Base-by-base conservation (phyloP, 2,329 filamentous ascomycete species). In the Immersiporthe knoxdaviesiana region DNA sequence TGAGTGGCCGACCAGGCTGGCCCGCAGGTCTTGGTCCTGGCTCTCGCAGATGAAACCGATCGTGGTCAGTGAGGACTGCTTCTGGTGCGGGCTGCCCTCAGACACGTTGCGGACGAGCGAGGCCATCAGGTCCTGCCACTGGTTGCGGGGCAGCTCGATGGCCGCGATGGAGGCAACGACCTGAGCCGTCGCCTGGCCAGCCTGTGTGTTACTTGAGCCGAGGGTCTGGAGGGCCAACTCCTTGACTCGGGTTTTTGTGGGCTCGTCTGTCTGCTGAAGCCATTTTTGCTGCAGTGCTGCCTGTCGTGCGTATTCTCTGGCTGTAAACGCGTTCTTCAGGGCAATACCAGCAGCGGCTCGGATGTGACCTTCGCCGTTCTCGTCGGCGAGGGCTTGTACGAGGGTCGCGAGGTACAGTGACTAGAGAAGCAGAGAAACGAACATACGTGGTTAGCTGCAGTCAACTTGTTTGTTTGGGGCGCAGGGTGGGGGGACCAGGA, bases 21-120 rank as follows among this genome's bases (percentile, higher is more conserved):
- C 88, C 74, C 96, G 89, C 65, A 99, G 88, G 71, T 97, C 94
- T 63, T 88, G 78, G 78, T 99, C 96, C 77, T 97, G 93, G 75
- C 92, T 95, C 81, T 99, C 96, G 86, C 96, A 99, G 76, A 99
- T 95, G 83, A 96, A 99, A 75, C 96, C 96, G 80, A 99, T 97
- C n/a, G 95, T 91, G 69, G 93, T 95, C 77, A 99, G 84, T 59
- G 95, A 98, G 56, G 94, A 87, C 84, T 97, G 94, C 86, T 98
- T 99, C 79, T 97, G 90, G 82, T 94, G 90, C 78, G 94, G 91
- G 76, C 86, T 88, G 74, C 95, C 96, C 74, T 90, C 89, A 79
- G 92, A 95, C 74, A 99, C 94, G 80, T 96, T 97, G 81, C 95
- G 92, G 74, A 99, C 96, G 74, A 99, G 86, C 44, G 87, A 88